These are phyloP conservation scores for Paulownia fortunei DNA, from an alignment of 257 asterid genomes.

Conservation along the genomic window DNA sequence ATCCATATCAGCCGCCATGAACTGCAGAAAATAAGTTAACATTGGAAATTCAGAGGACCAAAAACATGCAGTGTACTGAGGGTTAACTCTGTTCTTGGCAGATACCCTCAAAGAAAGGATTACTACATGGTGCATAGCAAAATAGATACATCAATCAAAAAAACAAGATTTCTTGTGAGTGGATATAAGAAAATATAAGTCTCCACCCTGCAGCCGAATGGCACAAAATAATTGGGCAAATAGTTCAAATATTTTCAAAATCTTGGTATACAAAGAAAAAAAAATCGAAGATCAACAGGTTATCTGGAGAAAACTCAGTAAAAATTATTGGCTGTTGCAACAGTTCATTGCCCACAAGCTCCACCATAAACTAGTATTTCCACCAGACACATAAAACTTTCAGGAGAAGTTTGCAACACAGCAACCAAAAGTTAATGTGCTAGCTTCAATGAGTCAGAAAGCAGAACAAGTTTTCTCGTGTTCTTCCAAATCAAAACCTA, in stretches of 20 bases:
- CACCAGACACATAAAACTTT: neutral
- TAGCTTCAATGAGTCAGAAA: constrained; percentile 7
- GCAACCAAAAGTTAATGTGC: neutral
- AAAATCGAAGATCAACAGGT: neutral
- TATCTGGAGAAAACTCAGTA: constrained; percentile 2
- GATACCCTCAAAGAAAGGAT: neutral
- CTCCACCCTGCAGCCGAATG: neutral
- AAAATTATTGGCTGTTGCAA: neutral
- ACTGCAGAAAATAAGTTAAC: constrained; percentile 36
- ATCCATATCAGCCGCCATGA: constrained; percentile 43
- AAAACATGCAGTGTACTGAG: neutral
- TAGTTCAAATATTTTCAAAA: neutral
- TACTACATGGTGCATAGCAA: neutral
- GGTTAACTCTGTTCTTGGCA: constrained; percentile 3
- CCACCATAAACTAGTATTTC: constrained; percentile 11
- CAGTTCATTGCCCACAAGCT: neutral
- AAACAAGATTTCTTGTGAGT: neutral
- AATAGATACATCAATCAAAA: neutral
- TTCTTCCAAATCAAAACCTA: neutral
- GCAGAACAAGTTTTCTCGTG: neutral
- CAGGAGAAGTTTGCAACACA: neutral
- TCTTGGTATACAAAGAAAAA: neutral
- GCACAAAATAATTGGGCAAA: constrained; percentile 12
- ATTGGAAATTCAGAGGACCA: neutral
- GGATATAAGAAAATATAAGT: neutral